phyloP scores from a whole-genome alignment of 179 eudicot species.

The Silene coronaria region DNA sequence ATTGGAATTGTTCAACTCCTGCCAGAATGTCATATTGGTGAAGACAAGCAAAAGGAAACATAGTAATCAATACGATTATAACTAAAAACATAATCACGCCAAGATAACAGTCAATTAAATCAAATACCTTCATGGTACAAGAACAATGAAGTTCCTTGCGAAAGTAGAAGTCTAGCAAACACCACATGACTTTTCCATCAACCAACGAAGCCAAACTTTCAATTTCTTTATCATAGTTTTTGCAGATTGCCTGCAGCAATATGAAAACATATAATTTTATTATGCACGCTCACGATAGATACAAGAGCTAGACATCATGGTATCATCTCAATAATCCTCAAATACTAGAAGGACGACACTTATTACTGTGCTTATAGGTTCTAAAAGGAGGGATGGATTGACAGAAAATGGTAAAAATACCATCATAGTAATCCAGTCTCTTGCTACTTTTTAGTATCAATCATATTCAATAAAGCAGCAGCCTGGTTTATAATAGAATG shows the following conservation, averaged over 20 bases:
- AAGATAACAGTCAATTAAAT: background rate
- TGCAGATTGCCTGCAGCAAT: constrained; percentile 67
- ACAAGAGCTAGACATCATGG: background rate
- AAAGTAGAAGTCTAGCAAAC: constrained; percentile 89
- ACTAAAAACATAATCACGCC: background rate
- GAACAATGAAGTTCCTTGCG: constrained; percentile 63
- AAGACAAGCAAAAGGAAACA: constrained; percentile 9
- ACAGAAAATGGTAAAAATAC: background rate
- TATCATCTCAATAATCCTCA: background rate
- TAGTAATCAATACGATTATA: background rate
- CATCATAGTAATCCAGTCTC: background rate
- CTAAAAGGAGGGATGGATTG: background rate
- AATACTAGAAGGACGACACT: background rate
- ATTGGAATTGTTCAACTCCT: constrained; percentile 42
- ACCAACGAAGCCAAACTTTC: constrained; percentile 53
- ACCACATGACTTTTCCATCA: constrained; percentile 99
- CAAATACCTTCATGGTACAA: constrained; percentile 51
- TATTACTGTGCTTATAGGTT: background rate
- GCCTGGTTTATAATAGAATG: background rate
- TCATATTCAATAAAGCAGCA: background rate
- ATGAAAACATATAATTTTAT: constrained; percentile 3
- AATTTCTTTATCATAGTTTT: constrained; percentile 55
- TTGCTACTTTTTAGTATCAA: background rate
- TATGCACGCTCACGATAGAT: background rate
- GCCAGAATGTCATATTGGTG: constrained; percentile 20